Evolutionary conservation across 192 early-diverging fungal species (phyloP).

Genomic region (Gigaspora rosea): DNA sequence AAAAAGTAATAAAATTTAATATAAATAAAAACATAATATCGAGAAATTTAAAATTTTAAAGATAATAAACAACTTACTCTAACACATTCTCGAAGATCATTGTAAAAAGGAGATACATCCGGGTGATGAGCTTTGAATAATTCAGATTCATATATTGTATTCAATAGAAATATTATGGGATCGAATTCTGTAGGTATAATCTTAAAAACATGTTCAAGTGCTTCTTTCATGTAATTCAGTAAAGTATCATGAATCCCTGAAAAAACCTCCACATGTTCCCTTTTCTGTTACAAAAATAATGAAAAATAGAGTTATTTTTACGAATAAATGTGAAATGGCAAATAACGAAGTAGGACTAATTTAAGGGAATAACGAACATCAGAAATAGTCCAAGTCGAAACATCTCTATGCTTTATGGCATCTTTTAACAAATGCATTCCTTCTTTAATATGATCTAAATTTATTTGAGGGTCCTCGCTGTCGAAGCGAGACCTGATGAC

Average conservation of each 20-base stretch:
- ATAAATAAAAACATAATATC: background rate
- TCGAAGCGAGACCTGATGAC: conserved; percentile 49
- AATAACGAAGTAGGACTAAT: background rate
- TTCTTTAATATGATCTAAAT: conserved; percentile 42
- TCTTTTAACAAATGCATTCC: conserved; percentile 41
- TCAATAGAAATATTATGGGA: conserved; percentile 11
- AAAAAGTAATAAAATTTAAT: background rate
- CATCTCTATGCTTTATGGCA: conserved; percentile 48
- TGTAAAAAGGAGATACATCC: conserved; percentile 17
- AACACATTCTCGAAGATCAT: conserved; percentile 11
- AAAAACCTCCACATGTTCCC: conserved; percentile 29
- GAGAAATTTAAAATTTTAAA: background rate
- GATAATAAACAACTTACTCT: conserved; percentile 7
- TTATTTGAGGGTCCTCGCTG: conserved; percentile 32
- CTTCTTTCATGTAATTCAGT: conserved; percentile 1
- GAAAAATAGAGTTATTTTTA: background rate
- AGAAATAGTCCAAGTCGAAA: conserved; percentile 56
- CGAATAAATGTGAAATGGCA: too few relatives aligned
- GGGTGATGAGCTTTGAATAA: conserved; percentile 10
- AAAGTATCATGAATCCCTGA: conserved; percentile 16
- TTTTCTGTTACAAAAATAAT: background rate
- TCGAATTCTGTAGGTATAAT: conserved; percentile 21
- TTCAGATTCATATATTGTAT: conserved; percentile 21
- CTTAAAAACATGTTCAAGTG: conserved; percentile 5
- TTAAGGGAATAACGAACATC: conserved; percentile 44